A percentile compares a stretch with the other conserved stretches of the same genome.
These are phyloP conservation scores for Meripilus lineatus DNA, from an alignment of 1,284 basidiomycete species.

Conservation along the genomic window DNA sequence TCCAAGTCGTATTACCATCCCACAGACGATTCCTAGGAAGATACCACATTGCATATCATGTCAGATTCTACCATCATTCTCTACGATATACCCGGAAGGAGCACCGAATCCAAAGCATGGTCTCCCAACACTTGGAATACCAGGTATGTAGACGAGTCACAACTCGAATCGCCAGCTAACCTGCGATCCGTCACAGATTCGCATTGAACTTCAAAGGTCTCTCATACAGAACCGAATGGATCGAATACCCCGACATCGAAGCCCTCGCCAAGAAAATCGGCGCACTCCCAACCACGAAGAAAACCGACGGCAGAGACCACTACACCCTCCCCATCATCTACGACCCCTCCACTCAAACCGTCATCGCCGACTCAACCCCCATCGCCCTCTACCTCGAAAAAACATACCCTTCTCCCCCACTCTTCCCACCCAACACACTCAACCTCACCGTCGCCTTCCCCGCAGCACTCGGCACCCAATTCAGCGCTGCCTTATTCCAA, in stretches of 20 bases:
- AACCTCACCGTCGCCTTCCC: no score
- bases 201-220: slow-evolving; percentile 32
- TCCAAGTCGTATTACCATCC: no score
- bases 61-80: slow-evolving; percentile 12
- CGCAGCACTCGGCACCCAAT: no score
- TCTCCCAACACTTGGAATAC: slow-evolving; percentile 20
- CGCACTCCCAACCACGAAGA: slow-evolving; percentile 19
- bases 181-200: slow-evolving; percentile 17
- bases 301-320: slow-evolving; percentile 17
- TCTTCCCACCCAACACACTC: slow-evolving; percentile 19
- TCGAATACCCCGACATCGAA: slow-evolving; percentile 34
- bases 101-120: slow-evolving; percentile 9
- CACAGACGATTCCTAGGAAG: no score
- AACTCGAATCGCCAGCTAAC: not conserved
- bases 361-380: slow-evolving; percentile 26
- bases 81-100: slow-evolving; percentile 10
- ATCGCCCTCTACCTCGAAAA: slow-evolving; percentile 32
- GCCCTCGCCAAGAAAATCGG: slow-evolving; percentile 23
- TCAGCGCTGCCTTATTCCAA: no score
- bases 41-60: no score
- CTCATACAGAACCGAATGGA: slow-evolving; percentile 29
- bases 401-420: slow-evolving; percentile 26
- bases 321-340: slow-evolving; percentile 32
- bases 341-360: slow-evolving; percentile 21
- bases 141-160: slow-evolving; percentile 15